Conservation (phyloP, 176 grass and related monocot genomes). For the Oryza glaberrima region DNA sequence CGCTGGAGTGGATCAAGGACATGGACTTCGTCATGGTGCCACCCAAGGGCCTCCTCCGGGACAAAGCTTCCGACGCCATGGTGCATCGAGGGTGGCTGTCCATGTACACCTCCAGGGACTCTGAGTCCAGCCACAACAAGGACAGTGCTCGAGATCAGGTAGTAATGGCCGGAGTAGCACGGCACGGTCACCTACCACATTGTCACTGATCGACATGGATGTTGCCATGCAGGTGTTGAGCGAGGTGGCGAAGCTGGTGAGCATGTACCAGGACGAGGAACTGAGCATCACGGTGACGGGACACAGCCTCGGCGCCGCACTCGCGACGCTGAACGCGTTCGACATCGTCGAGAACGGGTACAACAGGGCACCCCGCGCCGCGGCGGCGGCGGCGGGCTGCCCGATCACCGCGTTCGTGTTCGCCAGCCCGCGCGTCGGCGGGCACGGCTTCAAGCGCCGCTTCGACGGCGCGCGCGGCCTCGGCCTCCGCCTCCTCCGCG, state of each 20-base stretch:
- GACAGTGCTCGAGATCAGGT: constrained; percentile 56
- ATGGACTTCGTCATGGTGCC: constrained; percentile 66
- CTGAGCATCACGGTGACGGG: constrained; percentile 72
- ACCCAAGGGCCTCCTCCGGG: constrained; percentile 35
- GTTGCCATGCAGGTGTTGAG: constrained; percentile 50
- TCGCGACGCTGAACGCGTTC: constrained; percentile 71
- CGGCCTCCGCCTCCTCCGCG: constrained; percentile 47
- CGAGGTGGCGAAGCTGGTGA: constrained; percentile 62
- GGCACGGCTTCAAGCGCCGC: constrained; percentile 45
- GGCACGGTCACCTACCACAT: neutral
- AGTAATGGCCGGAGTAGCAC: neutral
- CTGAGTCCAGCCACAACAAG: constrained; percentile 57
- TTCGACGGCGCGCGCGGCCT: constrained; percentile 27
- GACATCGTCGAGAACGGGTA: constrained; percentile 70
- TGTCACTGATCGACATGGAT: neutral
- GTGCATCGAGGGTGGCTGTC: constrained; percentile 79
- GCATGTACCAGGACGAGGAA: constrained; percentile 62
- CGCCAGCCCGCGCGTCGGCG: constrained; percentile 68
- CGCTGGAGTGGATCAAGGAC: constrained; percentile 77
- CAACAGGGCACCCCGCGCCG: neutral
- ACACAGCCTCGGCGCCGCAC: constrained; percentile 77
- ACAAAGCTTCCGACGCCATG: constrained; percentile 15
- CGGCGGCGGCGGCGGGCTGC: neutral
- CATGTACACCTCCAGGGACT: constrained; percentile 64
- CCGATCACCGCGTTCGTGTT: constrained; percentile 59